Evolutionary conservation across 2,329 filamentous ascomycete species (phyloP).

Genomic region (Fusarium sororula): DNA sequence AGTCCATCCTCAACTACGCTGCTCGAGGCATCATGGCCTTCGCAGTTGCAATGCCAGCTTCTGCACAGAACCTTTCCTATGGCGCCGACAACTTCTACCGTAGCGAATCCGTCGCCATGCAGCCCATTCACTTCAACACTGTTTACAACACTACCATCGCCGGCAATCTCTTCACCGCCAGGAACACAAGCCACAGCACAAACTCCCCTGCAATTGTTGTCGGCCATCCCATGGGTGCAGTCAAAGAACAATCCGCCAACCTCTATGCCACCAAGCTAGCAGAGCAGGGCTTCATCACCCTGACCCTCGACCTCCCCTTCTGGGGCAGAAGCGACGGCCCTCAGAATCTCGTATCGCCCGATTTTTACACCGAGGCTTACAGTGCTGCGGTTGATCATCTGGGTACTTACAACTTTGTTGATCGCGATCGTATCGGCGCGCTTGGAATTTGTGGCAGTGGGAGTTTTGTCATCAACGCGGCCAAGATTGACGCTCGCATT

Average conservation of each 20-base stretch:
- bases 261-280: neutral
- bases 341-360: neutral
- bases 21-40: neutral
- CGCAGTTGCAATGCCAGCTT: neutral
- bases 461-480: neutral
- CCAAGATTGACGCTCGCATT: neutral
- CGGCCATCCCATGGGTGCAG: neutral
- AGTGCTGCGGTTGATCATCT: neutral
- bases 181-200: neutral
- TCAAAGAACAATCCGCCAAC: neutral
- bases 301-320: neutral
- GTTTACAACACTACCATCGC: neutral
- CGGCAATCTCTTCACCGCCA: neutral
- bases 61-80: neutral
- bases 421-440: neutral
- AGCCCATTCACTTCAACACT: neutral
- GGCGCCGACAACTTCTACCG: constrained; percentile 3
- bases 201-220: neutral
- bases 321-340: neutral
- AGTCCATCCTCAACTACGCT: neutral
- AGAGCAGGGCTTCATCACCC: neutral
- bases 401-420: neutral
- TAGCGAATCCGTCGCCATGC: neutral
- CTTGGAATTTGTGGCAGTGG: constrained; percentile 1
- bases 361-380: neutral